Conservation (phyloP, 768 basidiomycete species). For the Tylopilus sp. region DNA sequence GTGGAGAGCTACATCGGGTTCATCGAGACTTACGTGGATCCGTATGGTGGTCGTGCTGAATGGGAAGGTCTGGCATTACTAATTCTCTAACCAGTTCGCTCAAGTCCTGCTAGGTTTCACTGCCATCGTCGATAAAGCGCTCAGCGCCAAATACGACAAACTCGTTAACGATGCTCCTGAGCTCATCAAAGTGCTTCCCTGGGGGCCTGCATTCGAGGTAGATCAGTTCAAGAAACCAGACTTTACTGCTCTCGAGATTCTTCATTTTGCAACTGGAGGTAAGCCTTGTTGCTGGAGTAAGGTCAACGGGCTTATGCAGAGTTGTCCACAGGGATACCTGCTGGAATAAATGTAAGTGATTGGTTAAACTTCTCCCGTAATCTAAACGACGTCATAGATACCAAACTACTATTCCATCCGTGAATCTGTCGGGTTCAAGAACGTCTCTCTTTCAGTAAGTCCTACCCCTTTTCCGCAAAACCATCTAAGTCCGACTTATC, state of each 20-base stretch:
- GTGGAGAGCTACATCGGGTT: slow-evolving; percentile 90
- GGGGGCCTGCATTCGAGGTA: slow-evolving; percentile 69
- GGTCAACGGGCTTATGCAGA: neutral
- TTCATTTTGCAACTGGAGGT: slow-evolving; percentile 84
- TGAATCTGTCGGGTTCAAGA: slow-evolving; percentile 83
- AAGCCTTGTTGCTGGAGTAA: slow-evolving; percentile 9
- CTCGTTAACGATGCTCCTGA: slow-evolving; percentile 76
- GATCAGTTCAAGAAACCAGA: slow-evolving; percentile 82
- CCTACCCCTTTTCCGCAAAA: neutral
- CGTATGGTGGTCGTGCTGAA: slow-evolving; percentile 87
- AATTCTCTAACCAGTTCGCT: neutral
- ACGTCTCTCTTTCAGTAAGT: slow-evolving; percentile 75
- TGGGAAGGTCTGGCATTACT: slow-evolving; percentile 66
- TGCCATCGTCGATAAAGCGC: slow-evolving; percentile 80
- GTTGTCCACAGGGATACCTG: slow-evolving; percentile 61
- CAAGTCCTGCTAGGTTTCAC: slow-evolving; percentile 61
- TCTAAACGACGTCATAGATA: slow-evolving; percentile 42
- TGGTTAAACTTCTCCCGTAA: neutral
- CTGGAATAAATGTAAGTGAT: slow-evolving; percentile 70
- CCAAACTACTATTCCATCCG: slow-evolving; percentile 87
- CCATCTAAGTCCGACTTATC: neutral
- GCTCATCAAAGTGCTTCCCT: slow-evolving; percentile 77
- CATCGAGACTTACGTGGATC: slow-evolving; percentile 84
- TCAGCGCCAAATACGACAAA: slow-evolving; percentile 77
- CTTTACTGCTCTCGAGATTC: slow-evolving; percentile 80